Conservation (phyloP, 2,329 filamentous ascomycete species). For the Ophiostoma australiae region DNA sequence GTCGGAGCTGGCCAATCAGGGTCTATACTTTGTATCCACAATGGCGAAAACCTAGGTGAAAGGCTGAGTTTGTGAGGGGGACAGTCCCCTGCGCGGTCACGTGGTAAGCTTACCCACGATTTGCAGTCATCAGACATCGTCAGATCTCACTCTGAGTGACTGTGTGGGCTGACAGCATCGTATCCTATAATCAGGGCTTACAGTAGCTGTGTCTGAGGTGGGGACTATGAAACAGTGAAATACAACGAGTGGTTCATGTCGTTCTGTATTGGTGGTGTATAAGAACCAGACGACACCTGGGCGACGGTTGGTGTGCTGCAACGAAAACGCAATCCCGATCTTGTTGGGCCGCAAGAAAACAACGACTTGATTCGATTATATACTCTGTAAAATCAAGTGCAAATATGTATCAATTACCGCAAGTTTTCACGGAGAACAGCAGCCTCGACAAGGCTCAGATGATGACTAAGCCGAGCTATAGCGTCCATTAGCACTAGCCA, state of each 20-base stretch:
- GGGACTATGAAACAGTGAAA: not conserved
- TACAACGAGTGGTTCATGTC: not conserved
- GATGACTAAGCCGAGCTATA: not conserved
- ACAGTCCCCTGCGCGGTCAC: not conserved
- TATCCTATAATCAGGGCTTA: too few species aligned
- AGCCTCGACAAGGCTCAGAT: not conserved
- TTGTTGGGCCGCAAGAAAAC: too few species aligned
- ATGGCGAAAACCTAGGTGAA: slow-evolving; percentile 19
- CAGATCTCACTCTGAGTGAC: not conserved
- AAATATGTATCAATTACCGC: not conserved
- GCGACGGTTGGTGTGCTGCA: not conserved
- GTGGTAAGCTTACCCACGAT: not conserved
- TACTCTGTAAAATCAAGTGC: too few species aligned
- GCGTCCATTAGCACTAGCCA: not conserved
- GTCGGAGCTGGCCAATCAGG: slow-evolving; percentile 20
- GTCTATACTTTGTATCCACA: slow-evolving; percentile 12
- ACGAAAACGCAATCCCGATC: not conserved
- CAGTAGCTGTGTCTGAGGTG: not conserved
- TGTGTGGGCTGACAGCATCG: not conserved
- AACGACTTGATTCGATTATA: too few species aligned
- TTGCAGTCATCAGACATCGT: not conserved
- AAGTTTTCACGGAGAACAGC: not conserved
- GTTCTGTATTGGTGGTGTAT: not conserved
- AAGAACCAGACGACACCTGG: not conserved
- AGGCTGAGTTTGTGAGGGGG: slow-evolving; percentile 6